Evolutionary conservation across 208 protist species (phyloP), one percentile per base, ranked within the genome.

Genomic region (Trichomonas vaginalis): DNA sequence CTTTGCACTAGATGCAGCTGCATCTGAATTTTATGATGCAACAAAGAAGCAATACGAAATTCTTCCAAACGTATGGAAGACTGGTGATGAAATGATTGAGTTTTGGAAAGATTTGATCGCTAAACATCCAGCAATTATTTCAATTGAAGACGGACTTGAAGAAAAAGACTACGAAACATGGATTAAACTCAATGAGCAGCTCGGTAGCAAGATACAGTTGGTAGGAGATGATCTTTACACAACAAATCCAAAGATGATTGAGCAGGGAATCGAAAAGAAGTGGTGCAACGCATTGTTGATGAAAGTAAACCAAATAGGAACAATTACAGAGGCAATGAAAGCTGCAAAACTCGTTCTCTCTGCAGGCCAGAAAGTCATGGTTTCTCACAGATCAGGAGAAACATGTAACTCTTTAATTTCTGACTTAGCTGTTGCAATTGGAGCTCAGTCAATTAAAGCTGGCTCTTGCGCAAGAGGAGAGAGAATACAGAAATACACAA

Each of bases 71-170:
- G 48, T 92, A 12, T 27, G n/a, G 37, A 47, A 96, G 51, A 61
- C 96, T 32, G 95, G 42, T 32, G 40, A 95, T 12, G 82, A 96
- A 95, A 95, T 97, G 56, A 45, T 83, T 4, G 82, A 96, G 1
- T 56, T 96, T 32, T 97, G 96, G 95, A 87, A 86, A 37, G 47
- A n/a, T 42, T 96, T 96, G 39, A 62, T 96, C 48, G 0, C 0
- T 9, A 70, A 96, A 4, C 51, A 96, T 35, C 95, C 95, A 51
- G 95, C 96, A 27, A 96, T 97, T 79, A 97, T 99, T 96, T 99
- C 98, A 56, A 99, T 99, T 96, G 99, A 99, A 98, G 99, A 99
- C 97, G 98, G 98, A 32, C 99, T 99, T 96, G 99, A 99, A 96
- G 97, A 99, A 97, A 98, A 99, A 97, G 99, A 98, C 95, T 97